Conservation (phyloP, 2,329 filamentous ascomycete genomes). For the Fusarium succisae region DNA sequence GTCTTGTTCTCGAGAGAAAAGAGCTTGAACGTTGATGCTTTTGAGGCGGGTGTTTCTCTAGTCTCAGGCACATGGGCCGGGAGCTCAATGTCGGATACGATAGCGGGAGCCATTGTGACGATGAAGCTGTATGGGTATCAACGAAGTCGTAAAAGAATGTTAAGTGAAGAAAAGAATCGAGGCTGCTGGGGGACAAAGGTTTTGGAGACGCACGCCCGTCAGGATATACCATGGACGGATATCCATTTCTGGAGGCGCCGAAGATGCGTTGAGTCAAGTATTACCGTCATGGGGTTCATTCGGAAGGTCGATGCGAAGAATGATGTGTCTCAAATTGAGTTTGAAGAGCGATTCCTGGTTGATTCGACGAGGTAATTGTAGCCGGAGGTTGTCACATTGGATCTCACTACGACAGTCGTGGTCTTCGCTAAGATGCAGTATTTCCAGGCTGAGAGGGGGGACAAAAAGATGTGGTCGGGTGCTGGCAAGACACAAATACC, state of each 20-base stretch:
- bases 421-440: neutral
- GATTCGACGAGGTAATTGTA: slow-evolving; percentile 19
- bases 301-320: slow-evolving; percentile 29
- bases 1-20: slow-evolving; percentile 58
- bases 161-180: neutral
- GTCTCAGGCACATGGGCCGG: slow-evolving; percentile 44
- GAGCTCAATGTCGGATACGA: slow-evolving; percentile 45
- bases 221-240: slow-evolving; percentile 8
- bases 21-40: slow-evolving; percentile 43
- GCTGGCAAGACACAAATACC: neutral
- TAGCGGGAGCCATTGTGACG: slow-evolving; percentile 40
- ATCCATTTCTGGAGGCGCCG: slow-evolving; percentile 7
- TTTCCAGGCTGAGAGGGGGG: neutral
- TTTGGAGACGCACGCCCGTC: neutral
- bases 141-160: neutral
- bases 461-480: neutral
- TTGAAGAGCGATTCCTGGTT: neutral
- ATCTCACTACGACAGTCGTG: neutral
- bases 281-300: neutral
- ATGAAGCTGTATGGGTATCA: neutral
- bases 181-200: neutral
- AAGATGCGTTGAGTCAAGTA: neutral
- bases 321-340: slow-evolving; percentile 1
- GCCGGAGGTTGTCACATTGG: slow-evolving; percentile 16
- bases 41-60: slow-evolving; percentile 45